Evolutionary conservation across 306 rosid genomes (phyloP).

Genomic region (Prunus davidiana): DNA sequence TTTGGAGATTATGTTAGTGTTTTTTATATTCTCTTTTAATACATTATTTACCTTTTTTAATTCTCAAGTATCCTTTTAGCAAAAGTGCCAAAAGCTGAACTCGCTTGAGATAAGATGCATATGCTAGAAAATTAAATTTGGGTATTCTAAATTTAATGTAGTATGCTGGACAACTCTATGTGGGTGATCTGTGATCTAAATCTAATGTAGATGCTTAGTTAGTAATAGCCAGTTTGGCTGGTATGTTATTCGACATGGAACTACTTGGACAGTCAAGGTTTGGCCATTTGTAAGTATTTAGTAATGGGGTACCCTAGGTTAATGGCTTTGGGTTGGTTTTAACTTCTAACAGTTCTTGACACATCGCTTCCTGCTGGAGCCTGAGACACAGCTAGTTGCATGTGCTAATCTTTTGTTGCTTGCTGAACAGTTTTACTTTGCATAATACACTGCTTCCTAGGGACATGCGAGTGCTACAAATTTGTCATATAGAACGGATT

Average conservation of each 20-base stretch:
- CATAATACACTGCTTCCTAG: neutral
- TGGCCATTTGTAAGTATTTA: neutral
- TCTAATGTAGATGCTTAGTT: neutral
- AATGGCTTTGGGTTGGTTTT: neutral
- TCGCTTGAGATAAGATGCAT: neutral
- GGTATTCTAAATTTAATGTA: neutral
- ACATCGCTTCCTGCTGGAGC: neutral
- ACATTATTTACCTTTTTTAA: neutral
- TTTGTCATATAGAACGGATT: neutral
- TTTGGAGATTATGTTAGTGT: neutral
- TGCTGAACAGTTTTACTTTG: neutral
- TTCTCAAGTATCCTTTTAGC: neutral
- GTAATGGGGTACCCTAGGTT: neutral
- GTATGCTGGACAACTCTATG: neutral
- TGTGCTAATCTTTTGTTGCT: neutral
- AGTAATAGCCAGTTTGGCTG: neutral
- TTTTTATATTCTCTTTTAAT: neutral
- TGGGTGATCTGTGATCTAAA: neutral
- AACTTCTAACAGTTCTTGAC: neutral
- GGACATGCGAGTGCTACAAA: neutral
- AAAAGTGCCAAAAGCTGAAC: neutral
- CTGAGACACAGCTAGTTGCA: neutral
- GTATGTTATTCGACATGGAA: neutral
- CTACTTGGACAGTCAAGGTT: neutral
- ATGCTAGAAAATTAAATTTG: neutral